phyloP scores from a whole-genome alignment of 371 early-diverging fungal genomes.

The Mortierella sp. region DNA sequence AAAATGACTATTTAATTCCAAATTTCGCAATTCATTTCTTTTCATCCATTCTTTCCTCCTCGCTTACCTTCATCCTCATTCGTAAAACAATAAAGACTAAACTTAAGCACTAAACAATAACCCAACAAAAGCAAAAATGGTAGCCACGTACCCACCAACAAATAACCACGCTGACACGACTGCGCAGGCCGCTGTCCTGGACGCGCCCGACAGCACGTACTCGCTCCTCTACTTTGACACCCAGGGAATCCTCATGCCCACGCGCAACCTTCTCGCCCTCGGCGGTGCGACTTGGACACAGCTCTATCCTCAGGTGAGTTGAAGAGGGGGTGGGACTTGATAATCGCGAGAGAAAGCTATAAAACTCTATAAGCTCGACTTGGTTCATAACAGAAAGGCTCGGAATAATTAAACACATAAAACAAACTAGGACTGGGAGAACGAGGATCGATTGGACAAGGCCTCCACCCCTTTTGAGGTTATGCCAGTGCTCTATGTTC shows the following conservation, averaged over 20 bases:
- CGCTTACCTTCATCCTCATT: neutral
- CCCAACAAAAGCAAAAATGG: constrained; percentile 16
- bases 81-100: no score
- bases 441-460: constrained; percentile 33
- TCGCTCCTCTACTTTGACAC: constrained; percentile 50
- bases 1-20: no score
- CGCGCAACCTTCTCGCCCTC: constrained; percentile 29
- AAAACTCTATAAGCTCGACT: no score
- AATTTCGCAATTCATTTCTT: no score
- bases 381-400: no score
- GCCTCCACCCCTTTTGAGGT: constrained; percentile 38
- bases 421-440: constrained; percentile 48
- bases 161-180: constrained; percentile 21
- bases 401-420: no score
- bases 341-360: no score
- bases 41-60: neutral
- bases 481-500: constrained; percentile 47
- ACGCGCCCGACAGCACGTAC: constrained; percentile 28
- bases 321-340: no score
- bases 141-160: constrained; percentile 24
- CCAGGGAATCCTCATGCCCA: constrained; percentile 24
- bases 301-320: constrained; percentile 25
- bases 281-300: constrained; percentile 36
- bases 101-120: neutral
- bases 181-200: constrained; percentile 28